phyloP scores from a whole-genome alignment of 1,139 yeast genomes.

The Eremothecium coryli region DNA sequence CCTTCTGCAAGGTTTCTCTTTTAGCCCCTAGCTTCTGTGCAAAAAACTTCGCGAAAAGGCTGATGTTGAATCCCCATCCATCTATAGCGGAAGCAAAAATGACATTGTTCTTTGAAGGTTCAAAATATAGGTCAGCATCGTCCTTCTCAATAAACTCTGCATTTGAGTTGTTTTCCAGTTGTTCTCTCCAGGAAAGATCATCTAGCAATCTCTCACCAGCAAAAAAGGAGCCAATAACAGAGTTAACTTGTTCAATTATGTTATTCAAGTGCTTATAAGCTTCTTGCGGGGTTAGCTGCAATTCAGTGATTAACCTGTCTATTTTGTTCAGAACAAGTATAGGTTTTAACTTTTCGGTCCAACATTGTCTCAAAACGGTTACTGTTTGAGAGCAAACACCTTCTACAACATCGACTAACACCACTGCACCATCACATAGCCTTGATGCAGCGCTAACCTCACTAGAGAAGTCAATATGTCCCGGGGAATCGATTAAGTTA shows the following conservation, averaged over 20 bases:
- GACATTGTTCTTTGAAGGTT: slow-evolving; percentile 85
- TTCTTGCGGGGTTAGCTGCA: slow-evolving; percentile 73
- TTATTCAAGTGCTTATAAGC: slow-evolving; percentile 74
- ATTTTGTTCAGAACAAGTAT: slow-evolving; percentile 86
- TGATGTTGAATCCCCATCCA: slow-evolving; percentile 95
- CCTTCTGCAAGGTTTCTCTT: slow-evolving; percentile 66
- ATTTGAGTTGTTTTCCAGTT: slow-evolving; percentile 38
- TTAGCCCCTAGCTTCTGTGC: slow-evolving; percentile 81
- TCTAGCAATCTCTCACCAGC: slow-evolving; percentile 93
- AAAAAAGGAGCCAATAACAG: slow-evolving; percentile 85
- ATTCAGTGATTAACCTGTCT: slow-evolving; percentile 75
- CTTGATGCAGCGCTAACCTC: slow-evolving; percentile 95
- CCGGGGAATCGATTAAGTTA: slow-evolving; percentile 94
- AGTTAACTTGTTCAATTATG: slow-evolving; percentile 85
- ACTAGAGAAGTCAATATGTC: slow-evolving; percentile 93
- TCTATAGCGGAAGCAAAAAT: slow-evolving; percentile 91
- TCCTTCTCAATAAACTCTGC: slow-evolving; percentile 64
- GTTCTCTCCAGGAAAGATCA: slow-evolving; percentile 75
- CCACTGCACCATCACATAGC: slow-evolving; percentile 93
- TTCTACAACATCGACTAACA: slow-evolving; percentile 91
- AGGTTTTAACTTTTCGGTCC: slow-evolving; percentile 89
- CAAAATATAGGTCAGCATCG: slow-evolving; percentile 78
- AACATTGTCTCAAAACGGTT: slow-evolving; percentile 87
- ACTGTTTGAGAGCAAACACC: slow-evolving; percentile 98
- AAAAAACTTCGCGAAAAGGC: slow-evolving; percentile 81